phyloP scores from a whole-genome alignment of 2,329 filamentous ascomycete species.

The Colletotrichum cuscutae region DNA sequence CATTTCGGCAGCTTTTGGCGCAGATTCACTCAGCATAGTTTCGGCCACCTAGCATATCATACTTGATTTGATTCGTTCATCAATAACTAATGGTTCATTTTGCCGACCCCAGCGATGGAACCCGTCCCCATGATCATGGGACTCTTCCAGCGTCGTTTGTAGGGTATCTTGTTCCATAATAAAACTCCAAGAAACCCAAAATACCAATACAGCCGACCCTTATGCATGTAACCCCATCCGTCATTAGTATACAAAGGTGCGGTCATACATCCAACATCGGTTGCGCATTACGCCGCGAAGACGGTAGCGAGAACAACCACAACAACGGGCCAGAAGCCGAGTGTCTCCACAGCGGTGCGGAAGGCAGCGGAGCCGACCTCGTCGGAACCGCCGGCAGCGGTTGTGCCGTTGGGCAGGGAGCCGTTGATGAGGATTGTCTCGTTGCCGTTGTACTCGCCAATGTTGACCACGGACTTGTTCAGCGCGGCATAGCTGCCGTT shows the following conservation, averaged over 20 bases:
- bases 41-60: not conserved
- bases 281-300: conserved; percentile 49
- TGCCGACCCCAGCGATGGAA: not conserved
- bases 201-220: not conserved
- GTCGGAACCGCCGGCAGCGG: conserved; percentile 48
- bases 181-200: not conserved
- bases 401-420: conserved; percentile 76
- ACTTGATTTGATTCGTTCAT: not conserved
- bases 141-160: not conserved
- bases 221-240: not conserved
- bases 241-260: conserved; percentile 10
- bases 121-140: not conserved
- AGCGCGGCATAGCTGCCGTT: conserved; percentile 63
- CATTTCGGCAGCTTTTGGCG: not conserved
- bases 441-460: conserved; percentile 63
- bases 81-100: not conserved
- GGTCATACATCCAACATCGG: not conserved
- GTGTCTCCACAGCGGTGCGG: conserved; percentile 46
- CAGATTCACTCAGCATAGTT: not conserved
- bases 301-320: conserved; percentile 56
- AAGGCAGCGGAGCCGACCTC: conserved; percentile 50
- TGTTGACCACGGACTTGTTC: conserved; percentile 69
- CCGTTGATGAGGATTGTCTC: conserved; percentile 78
- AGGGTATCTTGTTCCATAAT: conserved; percentile 7
- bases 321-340: conserved; percentile 62